A percentile compares a stretch with the other conserved stretches of the same genome.
These are phyloP conservation scores for Fusarium sp. DNA, from an alignment of 2,329 filamentous ascomycete genomes.

Conservation along the genomic window DNA sequence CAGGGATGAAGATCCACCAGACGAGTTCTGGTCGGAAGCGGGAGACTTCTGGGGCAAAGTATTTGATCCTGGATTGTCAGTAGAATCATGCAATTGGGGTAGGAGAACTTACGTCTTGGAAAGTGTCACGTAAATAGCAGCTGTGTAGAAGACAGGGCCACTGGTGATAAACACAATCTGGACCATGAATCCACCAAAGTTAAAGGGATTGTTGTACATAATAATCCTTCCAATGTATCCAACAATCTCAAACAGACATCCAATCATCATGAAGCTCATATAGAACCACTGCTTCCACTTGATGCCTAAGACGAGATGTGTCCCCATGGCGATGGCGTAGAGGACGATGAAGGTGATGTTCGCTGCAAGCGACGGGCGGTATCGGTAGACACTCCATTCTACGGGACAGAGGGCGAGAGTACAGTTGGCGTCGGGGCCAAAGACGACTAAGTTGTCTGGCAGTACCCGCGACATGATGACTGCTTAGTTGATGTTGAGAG, in stretches of 20 bases:
- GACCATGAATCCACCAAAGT: conserved; percentile 67
- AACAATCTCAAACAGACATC: conserved; percentile 66
- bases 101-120: conserved; percentile 45
- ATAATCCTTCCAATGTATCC: conserved; percentile 69
- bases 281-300: conserved; percentile 55
- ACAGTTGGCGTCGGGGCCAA: conserved; percentile 60
- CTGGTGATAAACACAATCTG: conserved; percentile 63
- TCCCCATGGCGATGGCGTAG: conserved; percentile 56
- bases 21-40: conserved; percentile 53
- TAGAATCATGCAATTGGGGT: fast-evolving
- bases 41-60: conserved; percentile 50
- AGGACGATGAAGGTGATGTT: conserved; percentile 55
- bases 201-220: conserved; percentile 65
- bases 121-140: conserved; percentile 72
- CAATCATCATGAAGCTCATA: conserved; percentile 59
- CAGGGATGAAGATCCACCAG: conserved; percentile 60
- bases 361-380: conserved; percentile 55
- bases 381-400: conserved; percentile 56
- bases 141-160: conserved; percentile 57
- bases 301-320: conserved; percentile 54
- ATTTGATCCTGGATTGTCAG: conserved; percentile 47
- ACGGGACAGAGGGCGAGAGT: conserved; percentile 58
- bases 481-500: not conserved
- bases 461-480: conserved; percentile 29
- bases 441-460: conserved; percentile 41